These are phyloP conservation scores for Nicotiana sylvestris DNA, from an alignment of 257 asterid species.

Conservation along the genomic window DNA sequence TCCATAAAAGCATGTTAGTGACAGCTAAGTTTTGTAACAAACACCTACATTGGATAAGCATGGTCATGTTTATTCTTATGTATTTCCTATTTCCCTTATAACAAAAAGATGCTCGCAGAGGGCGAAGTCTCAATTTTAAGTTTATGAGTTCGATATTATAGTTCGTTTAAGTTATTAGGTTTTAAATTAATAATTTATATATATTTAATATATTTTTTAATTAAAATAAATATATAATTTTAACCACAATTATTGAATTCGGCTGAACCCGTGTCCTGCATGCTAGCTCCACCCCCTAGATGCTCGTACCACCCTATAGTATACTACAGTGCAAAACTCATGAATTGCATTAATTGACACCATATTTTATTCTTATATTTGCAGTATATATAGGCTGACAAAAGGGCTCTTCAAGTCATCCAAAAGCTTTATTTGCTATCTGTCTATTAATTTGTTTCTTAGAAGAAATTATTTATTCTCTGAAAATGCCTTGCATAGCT, in stretches of 20 bases:
- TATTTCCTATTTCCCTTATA: neutral
- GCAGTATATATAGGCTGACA: constrained; percentile 2
- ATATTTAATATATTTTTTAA: too few relatives aligned
- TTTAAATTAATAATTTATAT: too few relatives aligned
- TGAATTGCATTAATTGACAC: neutral
- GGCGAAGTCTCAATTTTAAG: too few relatives aligned
- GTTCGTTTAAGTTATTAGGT: too few relatives aligned
- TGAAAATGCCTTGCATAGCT: constrained; percentile 64
- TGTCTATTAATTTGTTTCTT: too few relatives aligned
- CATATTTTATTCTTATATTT: neutral
- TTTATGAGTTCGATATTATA: too few relatives aligned
- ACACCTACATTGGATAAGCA: neutral
- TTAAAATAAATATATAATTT: too few relatives aligned
- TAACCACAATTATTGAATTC: too few relatives aligned
- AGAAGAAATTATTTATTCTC: neutral
- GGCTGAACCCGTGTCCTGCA: too few relatives aligned
- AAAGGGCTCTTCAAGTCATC: neutral
- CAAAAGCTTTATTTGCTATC: neutral
- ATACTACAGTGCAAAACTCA: neutral
- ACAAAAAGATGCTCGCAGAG: neutral
- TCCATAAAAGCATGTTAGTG: neutral
- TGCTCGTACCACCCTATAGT: neutral
- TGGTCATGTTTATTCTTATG: neutral
- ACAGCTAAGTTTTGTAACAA: constrained; percentile 4
- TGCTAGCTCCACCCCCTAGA: neutral